Percentiles rank a stretch among this genome's conserved stretches.
Evolutionary conservation across 352 stramenopile genomes (phyloP).

Genomic region (Globisporangium rhizosaccharum): DNA sequence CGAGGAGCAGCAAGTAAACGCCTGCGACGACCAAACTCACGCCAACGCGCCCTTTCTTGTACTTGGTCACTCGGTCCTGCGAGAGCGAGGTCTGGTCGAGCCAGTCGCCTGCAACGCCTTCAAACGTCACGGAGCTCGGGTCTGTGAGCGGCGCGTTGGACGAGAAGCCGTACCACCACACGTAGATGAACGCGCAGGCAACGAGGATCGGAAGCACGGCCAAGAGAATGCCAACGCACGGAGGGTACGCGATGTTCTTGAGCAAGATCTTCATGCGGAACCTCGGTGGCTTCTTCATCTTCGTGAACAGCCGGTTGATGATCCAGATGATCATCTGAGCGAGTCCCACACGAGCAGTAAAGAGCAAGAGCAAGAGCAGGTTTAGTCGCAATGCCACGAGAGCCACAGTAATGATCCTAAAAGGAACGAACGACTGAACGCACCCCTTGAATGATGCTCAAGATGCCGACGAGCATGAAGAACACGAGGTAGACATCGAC

Average conservation of each 20-base stretch:
- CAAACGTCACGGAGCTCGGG: constrained; percentile 71
- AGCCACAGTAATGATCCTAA: background rate
- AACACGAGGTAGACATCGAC: constrained; percentile 93
- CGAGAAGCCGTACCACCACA: constrained; percentile 73
- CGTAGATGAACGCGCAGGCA: constrained; percentile 61
- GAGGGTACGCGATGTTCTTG: constrained; percentile 82
- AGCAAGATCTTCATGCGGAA: constrained; percentile 91
- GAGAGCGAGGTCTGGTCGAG: constrained; percentile 87
- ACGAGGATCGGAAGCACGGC: constrained; percentile 50
- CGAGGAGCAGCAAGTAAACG: constrained; percentile 72
- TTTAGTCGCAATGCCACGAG: background rate
- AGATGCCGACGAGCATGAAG: constrained; percentile 88
- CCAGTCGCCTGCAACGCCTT: constrained; percentile 82
- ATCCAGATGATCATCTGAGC: constrained; percentile 85
- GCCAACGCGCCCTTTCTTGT: constrained; percentile 85
- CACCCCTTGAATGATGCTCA: constrained; percentile 85
- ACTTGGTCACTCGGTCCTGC: constrained; percentile 61
- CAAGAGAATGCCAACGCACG: constrained; percentile 78
- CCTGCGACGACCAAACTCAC: constrained; percentile 77
- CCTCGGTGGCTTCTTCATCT: constrained; percentile 91
- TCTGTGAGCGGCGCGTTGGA: constrained; percentile 37
- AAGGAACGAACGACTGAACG: constrained; percentile 7
- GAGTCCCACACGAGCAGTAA: background rate
- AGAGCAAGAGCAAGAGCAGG: background rate
- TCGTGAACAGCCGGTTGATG: constrained; percentile 93